Base-by-base conservation (phyloP, 768 basidiomycete species). In the Hygrophorus pudorinus region DNA sequence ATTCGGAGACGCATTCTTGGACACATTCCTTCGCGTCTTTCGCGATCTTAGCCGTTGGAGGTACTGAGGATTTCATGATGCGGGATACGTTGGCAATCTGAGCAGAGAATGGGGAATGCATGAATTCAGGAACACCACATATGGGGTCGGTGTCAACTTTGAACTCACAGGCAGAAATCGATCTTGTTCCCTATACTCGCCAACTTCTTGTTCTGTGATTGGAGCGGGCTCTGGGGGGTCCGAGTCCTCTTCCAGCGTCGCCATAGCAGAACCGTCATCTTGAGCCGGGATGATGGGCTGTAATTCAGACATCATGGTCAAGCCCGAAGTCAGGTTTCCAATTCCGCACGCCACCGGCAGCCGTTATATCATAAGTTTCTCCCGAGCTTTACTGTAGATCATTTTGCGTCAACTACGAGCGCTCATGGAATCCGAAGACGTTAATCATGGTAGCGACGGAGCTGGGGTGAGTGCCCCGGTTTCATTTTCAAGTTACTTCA, bases 21-120 rank as follows among this genome's bases (percentile, higher is more conserved):
- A 97, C 90, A 64, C 89, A 92, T 65, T 98, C 94, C 60, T 98
- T 98, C 36, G 92, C 92, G 63, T 98, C 94, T 62, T 97, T 97
- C 6, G 89, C 87, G 56, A 97, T 94, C 67, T 98, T 98, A 34
- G 94, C 89, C 14, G 85, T 85, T 0, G 80, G 67, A 0, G 94
- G 93, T 2, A 97, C 81, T 9, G 89, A 76, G 34, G 80, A 70
- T 64, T 97, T 97, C 93, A 97, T 98, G 57, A 98, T 93, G 16
- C 94, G 78, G 12, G 91, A 81, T n/a, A 97, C 92, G 59, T 98
- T 98, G 41, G 93, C 93, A 54, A 98, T 98, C 92, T 93, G 53
- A 13, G n/a, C 27, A 7, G 29, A 7, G 41, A 7, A 29, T 16
- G 20, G 4, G n/a, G n/a, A 9, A 38, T 46, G 16, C 5, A n/a